Conservation (phyloP, 1,284 basidiomycete species). For the Athelia psychrophila region DNA sequence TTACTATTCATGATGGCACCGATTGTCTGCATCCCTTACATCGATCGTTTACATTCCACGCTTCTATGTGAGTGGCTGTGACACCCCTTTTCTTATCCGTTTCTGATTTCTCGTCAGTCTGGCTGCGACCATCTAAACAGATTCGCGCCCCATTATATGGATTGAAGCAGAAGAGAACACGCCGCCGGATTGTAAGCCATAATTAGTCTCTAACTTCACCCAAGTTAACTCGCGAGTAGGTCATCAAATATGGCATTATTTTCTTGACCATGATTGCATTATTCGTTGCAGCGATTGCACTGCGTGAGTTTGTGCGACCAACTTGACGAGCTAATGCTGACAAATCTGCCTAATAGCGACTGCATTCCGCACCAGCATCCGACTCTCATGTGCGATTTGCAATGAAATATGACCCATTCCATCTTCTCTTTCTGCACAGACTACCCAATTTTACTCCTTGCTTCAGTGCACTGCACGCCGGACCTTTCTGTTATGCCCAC, state of each 20-base stretch:
- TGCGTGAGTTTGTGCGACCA: conserved; percentile 54
- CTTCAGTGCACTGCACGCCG: background rate
- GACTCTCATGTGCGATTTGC: conserved; percentile 66
- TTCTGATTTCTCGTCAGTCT: conserved; percentile 48
- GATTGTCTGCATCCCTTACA: conserved; percentile 70
- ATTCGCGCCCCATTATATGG: conserved; percentile 94
- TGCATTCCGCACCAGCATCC: conserved; percentile 54
- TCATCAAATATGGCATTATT: conserved; percentile 74
- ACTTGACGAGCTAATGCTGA: background rate
- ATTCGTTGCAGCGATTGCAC: conserved; percentile 75
- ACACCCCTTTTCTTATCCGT: conserved; percentile 12
- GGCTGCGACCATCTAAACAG: conserved; percentile 85
- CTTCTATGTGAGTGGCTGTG: conserved; percentile 59
- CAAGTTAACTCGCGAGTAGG: conserved; percentile 30
- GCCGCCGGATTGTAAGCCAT: conserved; percentile 77
- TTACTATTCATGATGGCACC: conserved; percentile 75
- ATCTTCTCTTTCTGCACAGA: background rate
- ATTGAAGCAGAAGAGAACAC: conserved; percentile 81
- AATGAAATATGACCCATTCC: conserved; percentile 50
- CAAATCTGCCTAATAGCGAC: conserved; percentile 41
- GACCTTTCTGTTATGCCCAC: background rate
- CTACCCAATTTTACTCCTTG: background rate
- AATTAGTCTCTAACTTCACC: conserved; percentile 4
- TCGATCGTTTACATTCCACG: conserved; percentile 74
- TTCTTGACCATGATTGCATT: conserved; percentile 74